A percentile compares a stretch with the other conserved stretches of the same genome.
Evolutionary conservation across 2,329 filamentous ascomycete species (phyloP).

Genomic region (Cercospora beticola): DNA sequence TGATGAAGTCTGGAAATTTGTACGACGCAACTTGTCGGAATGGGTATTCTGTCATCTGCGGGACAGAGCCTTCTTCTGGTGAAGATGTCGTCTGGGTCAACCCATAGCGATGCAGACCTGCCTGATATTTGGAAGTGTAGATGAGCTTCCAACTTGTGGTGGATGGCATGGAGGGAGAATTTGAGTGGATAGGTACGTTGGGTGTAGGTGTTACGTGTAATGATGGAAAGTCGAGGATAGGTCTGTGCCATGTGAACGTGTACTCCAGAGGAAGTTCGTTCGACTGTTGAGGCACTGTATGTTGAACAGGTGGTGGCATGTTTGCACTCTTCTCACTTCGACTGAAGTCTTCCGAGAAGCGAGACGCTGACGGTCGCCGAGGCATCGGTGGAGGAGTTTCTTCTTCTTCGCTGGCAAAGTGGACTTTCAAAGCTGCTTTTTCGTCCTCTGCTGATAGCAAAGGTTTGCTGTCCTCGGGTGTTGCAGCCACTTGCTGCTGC

Average conservation of each 20-base stretch:
- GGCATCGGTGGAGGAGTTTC: background rate
- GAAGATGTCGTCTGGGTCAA: background rate
- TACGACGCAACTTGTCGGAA: slow-evolving; percentile 17
- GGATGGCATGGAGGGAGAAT: slow-evolving; percentile 7
- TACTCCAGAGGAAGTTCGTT: slow-evolving; percentile 4
- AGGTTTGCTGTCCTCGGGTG: background rate
- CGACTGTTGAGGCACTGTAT: background rate
- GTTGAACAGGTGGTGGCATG: background rate
- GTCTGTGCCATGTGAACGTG: slow-evolving; percentile 12
- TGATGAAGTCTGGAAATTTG: slow-evolving; percentile 15
- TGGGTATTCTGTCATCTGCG: slow-evolving; percentile 15
- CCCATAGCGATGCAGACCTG: slow-evolving; percentile 11
- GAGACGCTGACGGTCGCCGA: slow-evolving; percentile 5
- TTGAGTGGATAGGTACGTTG: slow-evolving; percentile 2
- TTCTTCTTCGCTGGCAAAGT: background rate
- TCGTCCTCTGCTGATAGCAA: background rate
- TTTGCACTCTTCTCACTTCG: background rate
- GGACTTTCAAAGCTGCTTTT: background rate
- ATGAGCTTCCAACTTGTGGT: slow-evolving; percentile 17
- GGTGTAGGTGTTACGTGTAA: slow-evolving; percentile 7
- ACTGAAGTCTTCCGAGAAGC: slow-evolving; percentile 11
- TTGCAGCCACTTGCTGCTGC: background rate
- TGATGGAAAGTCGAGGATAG: slow-evolving; percentile 12
- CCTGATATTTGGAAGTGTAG: slow-evolving; percentile 17
- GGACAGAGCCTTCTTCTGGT: background rate